A percentile compares a stretch with the other conserved stretches of the same genome.
These are phyloP conservation scores for Crucihimalaya himalaica DNA, from an alignment of 345 rosid genomes.

Conservation along the genomic window DNA sequence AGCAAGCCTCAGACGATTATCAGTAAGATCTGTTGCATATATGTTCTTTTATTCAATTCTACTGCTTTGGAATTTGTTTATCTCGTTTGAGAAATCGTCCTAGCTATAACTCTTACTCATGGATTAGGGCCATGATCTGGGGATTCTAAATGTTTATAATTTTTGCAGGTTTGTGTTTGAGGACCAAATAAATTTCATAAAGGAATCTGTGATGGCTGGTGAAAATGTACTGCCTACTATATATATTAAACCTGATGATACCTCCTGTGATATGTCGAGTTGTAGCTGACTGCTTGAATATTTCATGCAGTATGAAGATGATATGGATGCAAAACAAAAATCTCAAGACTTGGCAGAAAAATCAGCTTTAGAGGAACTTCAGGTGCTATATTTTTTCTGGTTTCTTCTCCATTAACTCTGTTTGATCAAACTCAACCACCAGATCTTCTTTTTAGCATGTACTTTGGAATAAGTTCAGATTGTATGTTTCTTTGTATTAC, in stretches of 20 bases:
- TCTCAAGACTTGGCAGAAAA: conserved; percentile 51
- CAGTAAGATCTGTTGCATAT: conserved; percentile 52
- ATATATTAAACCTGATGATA: conserved; percentile 11
- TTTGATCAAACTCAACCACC: conserved; percentile 14
- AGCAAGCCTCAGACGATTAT: conserved; percentile 65
- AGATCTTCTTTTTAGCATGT: conserved; percentile 7
- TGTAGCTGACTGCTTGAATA: conserved; percentile 14
- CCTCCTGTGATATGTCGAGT: conserved; percentile 18
- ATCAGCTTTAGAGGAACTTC: conserved; percentile 79
- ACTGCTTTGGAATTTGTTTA: conserved; percentile 4
- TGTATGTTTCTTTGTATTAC: conserved; percentile 7
- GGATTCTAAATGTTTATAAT: background rate
- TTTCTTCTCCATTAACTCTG: conserved; percentile 1
- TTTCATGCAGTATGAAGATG: conserved; percentile 55
- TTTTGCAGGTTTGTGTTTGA: conserved; percentile 76
- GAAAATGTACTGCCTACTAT: conserved; percentile 59
- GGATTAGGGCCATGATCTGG: conserved; percentile 12
- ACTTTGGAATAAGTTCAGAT: background rate
- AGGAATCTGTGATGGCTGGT: conserved; percentile 81
- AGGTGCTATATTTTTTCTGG: conserved; percentile 48
- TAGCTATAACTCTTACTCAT: conserved; percentile 7
- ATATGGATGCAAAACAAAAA: conserved; percentile 42
- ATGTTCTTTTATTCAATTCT: conserved; percentile 13
- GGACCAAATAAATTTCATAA: conserved; percentile 92
- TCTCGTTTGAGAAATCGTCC: conserved; percentile 8